A percentile compares a stretch with the other conserved stretches of the same genome.
Evolutionary conservation across 768 basidiomycete species (phyloP).

Genomic region (Boletus insuetus): DNA sequence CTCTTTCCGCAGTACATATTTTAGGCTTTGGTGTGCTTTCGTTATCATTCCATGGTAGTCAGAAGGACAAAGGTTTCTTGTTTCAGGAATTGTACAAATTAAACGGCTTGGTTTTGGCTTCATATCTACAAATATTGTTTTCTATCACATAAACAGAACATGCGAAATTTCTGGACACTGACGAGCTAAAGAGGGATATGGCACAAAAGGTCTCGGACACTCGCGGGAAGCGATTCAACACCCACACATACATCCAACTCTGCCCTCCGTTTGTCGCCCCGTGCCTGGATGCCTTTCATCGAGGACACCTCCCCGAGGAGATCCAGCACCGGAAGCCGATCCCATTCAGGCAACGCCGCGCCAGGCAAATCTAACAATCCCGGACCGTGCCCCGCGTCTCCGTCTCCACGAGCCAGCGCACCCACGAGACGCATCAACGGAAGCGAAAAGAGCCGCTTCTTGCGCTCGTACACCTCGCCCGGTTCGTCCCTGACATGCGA

Average conservation of each 20-base stretch:
- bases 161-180: neutral
- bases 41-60: conserved; percentile 6
- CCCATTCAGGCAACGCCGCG: conserved; percentile 49
- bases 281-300: conserved; percentile 33
- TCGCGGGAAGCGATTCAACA: conserved; percentile 14
- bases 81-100: conserved; percentile 18
- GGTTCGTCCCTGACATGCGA: conserved; percentile 69
- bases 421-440: conserved; percentile 57
- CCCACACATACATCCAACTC: conserved; percentile 35
- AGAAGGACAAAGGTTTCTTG: conserved; percentile 22
- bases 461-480: conserved; percentile 45
- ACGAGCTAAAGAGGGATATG: conserved; percentile 8
- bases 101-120: conserved; percentile 7
- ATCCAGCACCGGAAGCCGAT: conserved; percentile 65
- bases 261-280: conserved; percentile 33
- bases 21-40: conserved; percentile 7
- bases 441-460: conserved; percentile 61
- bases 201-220: conserved; percentile 27
- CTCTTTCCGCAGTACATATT: neutral
- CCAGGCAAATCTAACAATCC: conserved; percentile 60
- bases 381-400: conserved; percentile 12
- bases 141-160: too few species aligned
- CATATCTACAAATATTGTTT: too few species aligned
- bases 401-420: conserved; percentile 9
- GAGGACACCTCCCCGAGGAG: conserved; percentile 50